Base-by-base conservation (phyloP, 2,329 filamentous ascomycete species). In the Aureobasidium leucospermi region DNA sequence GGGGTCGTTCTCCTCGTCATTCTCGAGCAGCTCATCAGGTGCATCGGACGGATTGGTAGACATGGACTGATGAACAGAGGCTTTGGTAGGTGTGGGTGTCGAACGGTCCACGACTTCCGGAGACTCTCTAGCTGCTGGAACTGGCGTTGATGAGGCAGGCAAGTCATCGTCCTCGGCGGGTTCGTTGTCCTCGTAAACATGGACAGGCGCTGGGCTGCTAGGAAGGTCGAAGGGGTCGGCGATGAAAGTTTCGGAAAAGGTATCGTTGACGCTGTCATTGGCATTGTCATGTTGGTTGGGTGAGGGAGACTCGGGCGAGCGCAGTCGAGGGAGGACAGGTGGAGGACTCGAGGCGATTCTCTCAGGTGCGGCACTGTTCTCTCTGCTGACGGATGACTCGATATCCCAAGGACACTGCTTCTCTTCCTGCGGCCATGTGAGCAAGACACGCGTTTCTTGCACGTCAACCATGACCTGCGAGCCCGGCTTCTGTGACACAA, bases 401-500 rank as follows among this genome's bases (percentile, higher is more conserved):
- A 28, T 8, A 13, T 42, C 46, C 59, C 59, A 60, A 28, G 49
- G 32, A 43, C 41, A 56, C 16, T 57, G 43, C 29, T 45, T 58
- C 36, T 55, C 42, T 29, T 49, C 38, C 68, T 67, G 74, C n/a
- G 94, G 94, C 93, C 94, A 97, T 69, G 87, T 85, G 63, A 99
- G 78, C 72, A 96, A 81, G 46, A 97, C 90, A 63, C 94, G 88
- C 58, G 91, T 87, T 70, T 96, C 92, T 68, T 96, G 90, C 43
- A 97, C 91, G 72, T 97, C 92, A 64, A 99, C 78, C 85, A 99
- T 95, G 72, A 99, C 91, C 68, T 96, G 91, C 16, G 86, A 86
- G 65, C 86, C 85, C 70, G 92, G 89, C 32, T 91, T 92, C 74
- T 96, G 90, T 60, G 91, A 96, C 48, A 86, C 88, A 74, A 96